Evolutionary conservation across 2,329 filamentous ascomycete species (phyloP), one percentile per base, ranked within the genome.

Genomic region (Diaporthe citri): DNA sequence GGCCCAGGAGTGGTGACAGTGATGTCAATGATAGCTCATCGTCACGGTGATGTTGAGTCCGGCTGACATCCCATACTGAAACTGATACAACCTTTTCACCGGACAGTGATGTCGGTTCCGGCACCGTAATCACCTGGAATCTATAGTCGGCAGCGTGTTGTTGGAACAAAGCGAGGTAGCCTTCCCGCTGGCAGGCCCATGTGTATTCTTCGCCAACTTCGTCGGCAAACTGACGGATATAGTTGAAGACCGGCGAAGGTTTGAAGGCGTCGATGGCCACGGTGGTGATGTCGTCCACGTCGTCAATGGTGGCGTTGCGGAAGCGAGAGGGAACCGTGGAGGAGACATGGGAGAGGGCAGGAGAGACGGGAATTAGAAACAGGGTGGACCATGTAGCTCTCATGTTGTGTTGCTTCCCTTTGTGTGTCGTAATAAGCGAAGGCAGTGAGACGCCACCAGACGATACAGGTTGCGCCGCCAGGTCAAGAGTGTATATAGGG

Each of bases 281-380:
- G 15, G 69, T 70, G n/a, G 31, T 69, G 10, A 74, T 51, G 34
- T 74, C 75, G 46, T 76, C 75, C n/a, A 74, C 13, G 20, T 76
- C 75, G n/a, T 62, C 67, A 20, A 72, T 39, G 13, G 60, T 69
- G 52, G 75, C 75, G 48, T 74, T 66, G 39, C 75, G 75, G 22
- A 74, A 57, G 10, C 46, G 41, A 36, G 56, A 74, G 13, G 72
- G 72, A 25, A 62, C 22, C 3, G 51, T 6, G 51, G 36, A 31
- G 20, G 36, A 31, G 20, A 60, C 62, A 15, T n/a, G 12, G 13
- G 43, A 36, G 20, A 39, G 12, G 22, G 46, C 46, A 28, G 36
- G 22, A 15, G 31, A 34, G 46, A 20, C 8, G 20, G 22, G 13
- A 39, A 52, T 17, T 10, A 67, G 62, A 25, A n/a, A 25, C 6